phyloP scores from a whole-genome alignment of 345 rosid genomes.

The Abelmoschus esculentus region DNA sequence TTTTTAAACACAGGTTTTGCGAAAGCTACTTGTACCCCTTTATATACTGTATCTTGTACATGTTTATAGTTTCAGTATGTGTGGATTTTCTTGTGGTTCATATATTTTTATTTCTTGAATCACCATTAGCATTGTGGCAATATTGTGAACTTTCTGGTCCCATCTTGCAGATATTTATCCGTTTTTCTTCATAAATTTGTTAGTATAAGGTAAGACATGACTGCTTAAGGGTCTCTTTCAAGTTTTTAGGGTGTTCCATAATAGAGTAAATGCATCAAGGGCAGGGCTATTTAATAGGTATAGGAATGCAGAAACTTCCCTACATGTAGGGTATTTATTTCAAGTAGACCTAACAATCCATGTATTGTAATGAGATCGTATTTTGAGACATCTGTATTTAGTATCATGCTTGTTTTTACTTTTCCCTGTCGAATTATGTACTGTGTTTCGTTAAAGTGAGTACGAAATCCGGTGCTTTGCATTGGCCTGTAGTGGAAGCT shows the following conservation, averaged over 20 bases:
- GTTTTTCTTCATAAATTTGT: background rate
- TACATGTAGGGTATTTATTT: background rate
- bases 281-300: background rate
- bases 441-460: too few relatives aligned
- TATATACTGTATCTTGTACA: too few relatives aligned
- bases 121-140: background rate
- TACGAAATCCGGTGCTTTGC: background rate
- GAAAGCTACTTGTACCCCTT: too few relatives aligned
- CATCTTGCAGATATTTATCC: background rate
- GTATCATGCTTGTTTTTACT: background rate
- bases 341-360: background rate
- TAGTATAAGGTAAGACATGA: background rate
- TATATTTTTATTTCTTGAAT: slow-evolving; percentile 16
- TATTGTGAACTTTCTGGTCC: background rate
- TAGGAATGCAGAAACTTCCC: background rate
- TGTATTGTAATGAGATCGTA: background rate
- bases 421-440: too few relatives aligned
- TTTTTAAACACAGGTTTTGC: too few relatives aligned
- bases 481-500: background rate
- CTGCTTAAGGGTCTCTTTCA: slow-evolving; percentile 3
- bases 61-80: too few relatives aligned
- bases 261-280: background rate
- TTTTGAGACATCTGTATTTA: too few relatives aligned
- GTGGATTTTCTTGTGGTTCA: slow-evolving; percentile 1
- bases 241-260: background rate